Percentiles rank a stretch among this genome's conserved stretches.
Conservation (phyloP, 768 basidiomycete genomes). For the Pseudohyphozyma bogoriensis region DNA sequence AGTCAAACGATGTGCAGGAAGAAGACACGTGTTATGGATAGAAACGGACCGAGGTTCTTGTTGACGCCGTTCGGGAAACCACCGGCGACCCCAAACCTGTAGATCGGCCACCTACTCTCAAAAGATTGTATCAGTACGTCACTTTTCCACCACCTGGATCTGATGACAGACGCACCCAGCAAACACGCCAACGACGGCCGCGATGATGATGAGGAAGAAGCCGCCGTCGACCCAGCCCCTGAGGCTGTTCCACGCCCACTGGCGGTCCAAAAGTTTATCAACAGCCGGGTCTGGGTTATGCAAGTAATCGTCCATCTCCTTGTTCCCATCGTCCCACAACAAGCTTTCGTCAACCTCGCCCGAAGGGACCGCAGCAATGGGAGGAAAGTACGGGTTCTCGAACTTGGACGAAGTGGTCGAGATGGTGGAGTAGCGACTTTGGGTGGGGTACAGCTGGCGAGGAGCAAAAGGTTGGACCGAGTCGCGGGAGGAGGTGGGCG, state of each 20-base stretch:
- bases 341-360: conserved; percentile 8
- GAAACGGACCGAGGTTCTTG: conserved; percentile 52
- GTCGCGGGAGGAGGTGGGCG: too few species aligned
- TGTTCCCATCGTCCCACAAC: conserved; percentile 32
- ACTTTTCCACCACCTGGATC: not conserved
- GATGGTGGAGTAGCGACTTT: too few species aligned
- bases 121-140: not conserved
- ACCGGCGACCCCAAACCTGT: conserved; percentile 6
- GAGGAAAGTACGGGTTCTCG: too few species aligned
- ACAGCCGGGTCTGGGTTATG: conserved; percentile 41
- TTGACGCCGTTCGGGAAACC: not conserved
- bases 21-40: too few species aligned
- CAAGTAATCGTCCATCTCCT: conserved; percentile 11
- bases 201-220: conserved; percentile 60
- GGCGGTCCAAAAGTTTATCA: conserved; percentile 37
- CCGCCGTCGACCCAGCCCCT: conserved; percentile 72
- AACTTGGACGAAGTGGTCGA: too few species aligned
- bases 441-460: too few species aligned
- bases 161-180: conserved; percentile 44
- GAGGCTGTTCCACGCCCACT: conserved; percentile 65
- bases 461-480: too few species aligned
- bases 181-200: conserved; percentile 67
- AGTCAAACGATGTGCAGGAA: too few species aligned
- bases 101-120: conserved; percentile 53
- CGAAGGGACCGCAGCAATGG: too few species aligned